Percentiles rank a stretch among this genome's conserved stretches.
Conservation (phyloP, 1,284 basidiomycete genomes). For the Schizophyllum commune region DNA sequence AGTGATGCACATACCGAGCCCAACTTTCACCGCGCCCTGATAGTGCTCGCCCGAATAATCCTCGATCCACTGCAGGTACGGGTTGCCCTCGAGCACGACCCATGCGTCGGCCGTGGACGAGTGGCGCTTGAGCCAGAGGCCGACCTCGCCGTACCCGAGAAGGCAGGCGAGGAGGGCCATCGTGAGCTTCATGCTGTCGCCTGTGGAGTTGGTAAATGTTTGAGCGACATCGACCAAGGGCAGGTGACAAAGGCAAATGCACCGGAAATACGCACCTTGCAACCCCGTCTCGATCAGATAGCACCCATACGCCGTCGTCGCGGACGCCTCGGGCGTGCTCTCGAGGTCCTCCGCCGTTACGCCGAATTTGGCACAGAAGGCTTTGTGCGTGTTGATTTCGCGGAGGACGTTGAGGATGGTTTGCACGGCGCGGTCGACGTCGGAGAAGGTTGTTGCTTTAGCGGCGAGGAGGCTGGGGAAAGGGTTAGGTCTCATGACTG, state of each 20-base stretch:
- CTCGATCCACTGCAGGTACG: constrained; percentile 77
- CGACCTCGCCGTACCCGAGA: constrained; percentile 93
- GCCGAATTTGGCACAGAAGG: constrained; percentile 67
- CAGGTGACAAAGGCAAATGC: not conserved
- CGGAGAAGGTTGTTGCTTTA: constrained; percentile 62
- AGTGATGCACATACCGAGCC: constrained; percentile 45
- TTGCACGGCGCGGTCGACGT: constrained; percentile 59
- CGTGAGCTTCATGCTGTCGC: constrained; percentile 67
- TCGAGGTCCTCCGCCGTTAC: constrained; percentile 55
- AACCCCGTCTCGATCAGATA: constrained; percentile 76
- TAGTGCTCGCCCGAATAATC: constrained; percentile 72
- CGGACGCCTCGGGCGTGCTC: constrained; percentile 53
- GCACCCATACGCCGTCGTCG: constrained; percentile 81
- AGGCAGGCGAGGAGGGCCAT: constrained; percentile 85
- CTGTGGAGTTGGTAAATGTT: constrained; percentile 22
- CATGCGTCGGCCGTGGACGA: constrained; percentile 40
- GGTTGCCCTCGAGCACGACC: constrained; percentile 59
- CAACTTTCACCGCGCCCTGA: constrained; percentile 62
- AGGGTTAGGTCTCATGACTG: not conserved
- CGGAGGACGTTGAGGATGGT: constrained; percentile 60
- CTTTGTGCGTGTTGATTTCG: constrained; percentile 70
- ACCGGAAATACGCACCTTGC: constrained; percentile 36
- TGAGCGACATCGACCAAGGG: not conserved
- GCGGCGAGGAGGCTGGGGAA: constrained; percentile 60
- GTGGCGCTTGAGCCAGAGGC: constrained; percentile 67